Conservation (phyloP, 2,329 filamentous ascomycete species). For the Pseudovirgaria hyperparasitica region DNA sequence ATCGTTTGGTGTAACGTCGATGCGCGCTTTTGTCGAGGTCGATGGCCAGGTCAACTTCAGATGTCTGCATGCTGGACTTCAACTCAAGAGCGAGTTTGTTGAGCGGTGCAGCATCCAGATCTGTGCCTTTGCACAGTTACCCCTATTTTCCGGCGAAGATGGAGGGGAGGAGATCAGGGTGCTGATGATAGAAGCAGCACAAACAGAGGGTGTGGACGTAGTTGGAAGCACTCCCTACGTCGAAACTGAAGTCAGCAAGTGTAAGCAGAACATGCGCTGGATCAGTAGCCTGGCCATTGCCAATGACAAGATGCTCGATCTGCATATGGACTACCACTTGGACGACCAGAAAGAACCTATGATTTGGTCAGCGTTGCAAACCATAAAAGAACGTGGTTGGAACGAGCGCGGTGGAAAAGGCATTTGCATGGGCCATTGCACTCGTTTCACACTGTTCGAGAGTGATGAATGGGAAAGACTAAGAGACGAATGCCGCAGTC, state of each 20-base stretch:
- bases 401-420: slow-evolving; percentile 14
- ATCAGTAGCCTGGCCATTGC: slow-evolving; percentile 42
- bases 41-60: slow-evolving; percentile 47
- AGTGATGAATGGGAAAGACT: slow-evolving; percentile 38
- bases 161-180: slow-evolving; percentile 37
- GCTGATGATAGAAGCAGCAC: slow-evolving; percentile 35
- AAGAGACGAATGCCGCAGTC: slow-evolving; percentile 32
- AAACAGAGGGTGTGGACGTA: slow-evolving; percentile 37
- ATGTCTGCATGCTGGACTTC: slow-evolving; percentile 45
- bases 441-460: slow-evolving; percentile 46
- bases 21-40: slow-evolving; percentile 60
- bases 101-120: slow-evolving; percentile 49
- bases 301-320: slow-evolving; percentile 47
- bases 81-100: slow-evolving; percentile 42
- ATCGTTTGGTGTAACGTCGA: slow-evolving; percentile 50
- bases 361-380: slow-evolving; percentile 41
- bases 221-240: slow-evolving; percentile 61
- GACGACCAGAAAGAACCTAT: slow-evolving; percentile 36
- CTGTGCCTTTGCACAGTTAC: slow-evolving; percentile 58
- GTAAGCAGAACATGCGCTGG: slow-evolving; percentile 49
- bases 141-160: slow-evolving; percentile 45
- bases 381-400: slow-evolving; percentile 41
- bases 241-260: slow-evolving; percentile 37
- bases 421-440: slow-evolving; percentile 52
- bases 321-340: slow-evolving; percentile 61